Conservation (phyloP, 495 filamentous ascomycete species). For the Wilcoxina mikolae region DNA sequence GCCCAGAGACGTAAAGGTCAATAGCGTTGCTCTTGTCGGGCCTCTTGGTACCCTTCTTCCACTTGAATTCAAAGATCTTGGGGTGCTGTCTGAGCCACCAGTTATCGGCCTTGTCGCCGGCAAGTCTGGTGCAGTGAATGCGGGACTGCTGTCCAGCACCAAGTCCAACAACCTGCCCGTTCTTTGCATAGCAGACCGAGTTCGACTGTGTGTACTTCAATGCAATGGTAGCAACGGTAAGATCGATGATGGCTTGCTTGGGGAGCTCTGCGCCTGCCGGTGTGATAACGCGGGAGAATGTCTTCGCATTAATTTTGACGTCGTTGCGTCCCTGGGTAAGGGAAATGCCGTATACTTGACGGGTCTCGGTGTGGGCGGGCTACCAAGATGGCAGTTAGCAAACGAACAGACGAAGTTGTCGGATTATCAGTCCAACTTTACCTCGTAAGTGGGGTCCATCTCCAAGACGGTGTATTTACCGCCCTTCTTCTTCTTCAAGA, state of each 20-base stretch:
- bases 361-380: conserved; percentile 56
- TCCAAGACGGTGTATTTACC: conserved; percentile 92
- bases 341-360: conserved; percentile 77
- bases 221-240: conserved; percentile 90
- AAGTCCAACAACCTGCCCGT: conserved; percentile 86
- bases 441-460: conserved; percentile 73
- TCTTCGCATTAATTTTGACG: conserved; percentile 63
- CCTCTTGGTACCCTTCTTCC: conserved; percentile 92
- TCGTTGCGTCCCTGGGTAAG: conserved; percentile 87
- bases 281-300: conserved; percentile 70
- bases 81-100: conserved; percentile 99
- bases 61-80: conserved; percentile 70
- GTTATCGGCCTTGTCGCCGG: conserved; percentile 97
- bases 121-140: conserved; percentile 94
- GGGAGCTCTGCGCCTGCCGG: conserved; percentile 56
- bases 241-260: conserved; percentile 68
- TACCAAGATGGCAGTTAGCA: neutral
- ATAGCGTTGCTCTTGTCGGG: conserved; percentile 97
- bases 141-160: conserved; percentile 93
- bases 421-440: neutral
- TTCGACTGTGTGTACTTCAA: conserved; percentile 98
- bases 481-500: conserved; percentile 95
- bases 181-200: conserved; percentile 92
- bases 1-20: conserved; percentile 78
- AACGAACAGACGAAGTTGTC: neutral